Percentiles rank a stretch among this genome's conserved stretches.
Conservation (phyloP, 2,329 filamentous ascomycete species). For the Aspergillus costaricaensis region DNA sequence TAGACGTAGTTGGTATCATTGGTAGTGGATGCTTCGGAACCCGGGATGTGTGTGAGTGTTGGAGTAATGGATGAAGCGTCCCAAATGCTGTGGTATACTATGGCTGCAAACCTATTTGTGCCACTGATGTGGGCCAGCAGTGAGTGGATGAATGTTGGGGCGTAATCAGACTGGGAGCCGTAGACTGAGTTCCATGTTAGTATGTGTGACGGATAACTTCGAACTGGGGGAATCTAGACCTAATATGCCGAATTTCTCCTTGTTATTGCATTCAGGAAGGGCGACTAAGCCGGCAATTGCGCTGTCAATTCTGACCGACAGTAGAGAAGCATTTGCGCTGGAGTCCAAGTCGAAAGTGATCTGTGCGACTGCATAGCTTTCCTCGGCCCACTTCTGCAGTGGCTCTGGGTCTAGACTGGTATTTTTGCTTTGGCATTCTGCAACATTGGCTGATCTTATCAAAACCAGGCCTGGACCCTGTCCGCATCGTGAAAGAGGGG, state of each 20-base stretch:
- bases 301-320: slow-evolving; percentile 12
- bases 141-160: slow-evolving; percentile 11
- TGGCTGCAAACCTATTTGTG: slow-evolving; percentile 9
- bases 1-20: slow-evolving; percentile 43
- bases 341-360: slow-evolving; percentile 35
- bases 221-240: slow-evolving; percentile 11
- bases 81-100: slow-evolving; percentile 26
- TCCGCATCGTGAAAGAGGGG: slow-evolving; percentile 53
- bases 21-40: background rate
- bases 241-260: slow-evolving; percentile 24
- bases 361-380: slow-evolving; percentile 65
- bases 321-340: slow-evolving; percentile 15
- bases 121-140: slow-evolving; percentile 11
- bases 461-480: slow-evolving; percentile 53
- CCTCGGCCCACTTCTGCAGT: slow-evolving; percentile 69
- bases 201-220: background rate
- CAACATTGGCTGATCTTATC: slow-evolving; percentile 39
- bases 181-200: slow-evolving; percentile 22
- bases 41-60: slow-evolving; percentile 22
- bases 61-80: slow-evolving; percentile 4
- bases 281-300: slow-evolving; percentile 20
- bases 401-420: slow-evolving; percentile 56
- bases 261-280: slow-evolving; percentile 28
- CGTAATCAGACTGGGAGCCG: slow-evolving; percentile 28
- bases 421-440: slow-evolving; percentile 32